Percentiles rank a stretch among this genome's conserved stretches.
phyloP scores from a whole-genome alignment of 1,139 yeast genomes.

The Suhomyces guaymorum region DNA sequence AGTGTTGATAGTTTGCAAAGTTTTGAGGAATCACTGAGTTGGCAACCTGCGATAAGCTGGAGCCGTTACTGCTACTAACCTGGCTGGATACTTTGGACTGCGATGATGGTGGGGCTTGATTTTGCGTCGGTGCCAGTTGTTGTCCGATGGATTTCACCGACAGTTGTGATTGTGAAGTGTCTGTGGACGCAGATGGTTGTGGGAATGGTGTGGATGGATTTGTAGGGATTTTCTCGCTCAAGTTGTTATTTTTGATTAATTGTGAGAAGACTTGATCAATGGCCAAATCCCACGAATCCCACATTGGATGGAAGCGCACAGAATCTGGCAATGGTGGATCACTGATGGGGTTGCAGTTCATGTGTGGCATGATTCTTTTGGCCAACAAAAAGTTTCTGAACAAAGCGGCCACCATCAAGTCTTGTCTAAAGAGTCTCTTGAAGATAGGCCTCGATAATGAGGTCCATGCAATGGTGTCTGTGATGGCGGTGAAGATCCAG shows the following conservation, averaged over 20 bases:
- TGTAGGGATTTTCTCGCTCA: constrained; percentile 6
- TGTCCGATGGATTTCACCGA: too few species aligned
- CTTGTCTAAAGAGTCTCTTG: constrained; percentile 89
- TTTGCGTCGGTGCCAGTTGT: too few species aligned
- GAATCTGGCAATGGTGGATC: constrained; percentile 90
- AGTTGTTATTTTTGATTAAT: constrained; percentile 44
- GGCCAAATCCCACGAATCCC: constrained; percentile 99
- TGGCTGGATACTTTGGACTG: constrained; percentile 6
- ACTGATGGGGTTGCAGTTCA: constrained; percentile 91
- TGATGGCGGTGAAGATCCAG: constrained; percentile 97
- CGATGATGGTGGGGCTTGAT: constrained; percentile 15
- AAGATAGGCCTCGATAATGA: constrained; percentile 84
- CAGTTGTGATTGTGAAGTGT: background rate
- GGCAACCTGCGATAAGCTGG: too few species aligned
- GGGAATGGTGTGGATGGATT: constrained; percentile 4
- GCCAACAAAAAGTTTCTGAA: constrained; percentile 91
- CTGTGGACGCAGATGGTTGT: background rate
- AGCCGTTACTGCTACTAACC: constrained; percentile 19
- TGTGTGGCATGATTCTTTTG: constrained; percentile 89
- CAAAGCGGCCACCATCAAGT: constrained; percentile 92
- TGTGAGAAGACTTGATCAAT: constrained; percentile 89
- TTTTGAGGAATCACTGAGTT: constrained; percentile 18
- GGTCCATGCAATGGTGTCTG: constrained; percentile 98
- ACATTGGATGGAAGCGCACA: constrained; percentile 82
- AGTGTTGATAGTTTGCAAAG: constrained; percentile 66